A percentile compares a stretch with the other conserved stretches of the same genome.
Evolutionary conservation across 1,139 yeast species (phyloP).

Genomic region (Lodderomyces parapsilosis): DNA sequence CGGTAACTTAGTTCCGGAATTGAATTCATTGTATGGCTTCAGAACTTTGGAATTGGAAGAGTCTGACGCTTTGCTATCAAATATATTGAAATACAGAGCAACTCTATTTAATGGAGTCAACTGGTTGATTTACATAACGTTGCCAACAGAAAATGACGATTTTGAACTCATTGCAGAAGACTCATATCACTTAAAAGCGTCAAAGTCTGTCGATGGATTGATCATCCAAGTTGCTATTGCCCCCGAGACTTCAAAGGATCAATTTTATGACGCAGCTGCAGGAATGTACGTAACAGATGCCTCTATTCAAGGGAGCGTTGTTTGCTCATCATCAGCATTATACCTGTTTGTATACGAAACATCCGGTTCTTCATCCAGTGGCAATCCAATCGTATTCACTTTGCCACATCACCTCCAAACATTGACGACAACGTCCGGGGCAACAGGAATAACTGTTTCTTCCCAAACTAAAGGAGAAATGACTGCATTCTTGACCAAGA

Average conservation of each 20-base stretch:
- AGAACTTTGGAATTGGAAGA: slow-evolving; percentile 43
- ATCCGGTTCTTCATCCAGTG: slow-evolving; percentile 51
- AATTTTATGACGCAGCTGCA: slow-evolving; percentile 55
- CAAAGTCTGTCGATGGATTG: slow-evolving; percentile 44
- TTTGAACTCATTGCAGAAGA: slow-evolving; percentile 41
- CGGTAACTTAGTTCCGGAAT: slow-evolving; percentile 50
- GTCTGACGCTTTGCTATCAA: slow-evolving; percentile 38
- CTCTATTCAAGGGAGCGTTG: slow-evolving; percentile 26
- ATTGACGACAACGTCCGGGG: slow-evolving; percentile 34
- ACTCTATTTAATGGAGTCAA: slow-evolving; percentile 43
- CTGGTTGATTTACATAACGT: slow-evolving; percentile 40
- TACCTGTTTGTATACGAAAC: slow-evolving; percentile 55
- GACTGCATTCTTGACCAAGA: slow-evolving; percentile 56
- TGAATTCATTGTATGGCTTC: slow-evolving; percentile 57
- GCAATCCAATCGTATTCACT: slow-evolving; percentile 59
- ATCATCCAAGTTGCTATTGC: slow-evolving; percentile 51
- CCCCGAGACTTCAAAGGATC: slow-evolving; percentile 32
- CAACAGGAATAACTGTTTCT: slow-evolving; percentile 50
- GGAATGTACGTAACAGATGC: slow-evolving; percentile 41
- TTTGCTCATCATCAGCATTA: slow-evolving; percentile 29
- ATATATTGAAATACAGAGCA: slow-evolving; percentile 57
- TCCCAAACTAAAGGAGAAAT: slow-evolving; percentile 69
- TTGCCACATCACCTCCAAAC: slow-evolving; percentile 70
- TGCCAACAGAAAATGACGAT: slow-evolving; percentile 41
- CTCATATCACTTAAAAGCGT: slow-evolving; percentile 52